Percentiles rank a stretch among this genome's conserved stretches.
These are phyloP conservation scores for Pisolithus microcarpus DNA, from an alignment of 768 basidiomycete genomes.

Conservation along the genomic window DNA sequence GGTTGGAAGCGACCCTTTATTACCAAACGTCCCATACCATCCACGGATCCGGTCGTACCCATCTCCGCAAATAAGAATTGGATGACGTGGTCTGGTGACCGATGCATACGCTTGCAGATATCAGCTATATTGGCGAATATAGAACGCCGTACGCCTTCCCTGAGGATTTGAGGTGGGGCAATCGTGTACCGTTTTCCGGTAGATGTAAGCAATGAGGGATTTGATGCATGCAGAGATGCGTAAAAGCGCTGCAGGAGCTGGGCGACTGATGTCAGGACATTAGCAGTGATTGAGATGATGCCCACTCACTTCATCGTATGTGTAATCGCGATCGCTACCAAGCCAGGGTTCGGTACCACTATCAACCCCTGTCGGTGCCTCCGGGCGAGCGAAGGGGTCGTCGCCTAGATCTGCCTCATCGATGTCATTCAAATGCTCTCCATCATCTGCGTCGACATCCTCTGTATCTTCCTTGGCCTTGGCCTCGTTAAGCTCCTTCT, in stretches of 20 bases:
- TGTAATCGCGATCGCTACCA: constrained; percentile 88
- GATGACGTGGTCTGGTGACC: constrained; percentile 96
- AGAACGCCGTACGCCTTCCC: constrained; percentile 96
- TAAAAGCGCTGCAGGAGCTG: constrained; percentile 94
- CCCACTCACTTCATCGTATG: constrained; percentile 79
- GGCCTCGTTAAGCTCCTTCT: constrained; percentile 78
- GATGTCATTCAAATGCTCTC: constrained; percentile 56
- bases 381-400: constrained; percentile 65
- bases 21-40: constrained; percentile 84
- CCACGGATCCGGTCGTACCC: constrained; percentile 95
- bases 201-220: constrained; percentile 82
- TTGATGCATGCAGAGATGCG: constrained; percentile 82
- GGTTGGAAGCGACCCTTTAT: constrained; percentile 99
- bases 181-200: constrained; percentile 94
- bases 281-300: background rate
- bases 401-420: constrained; percentile 87
- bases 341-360: constrained; percentile 85
- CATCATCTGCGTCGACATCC: constrained; percentile 51
- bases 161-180: constrained; percentile 86
- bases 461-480: constrained; percentile 61
- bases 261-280: background rate
- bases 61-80: constrained; percentile 96
- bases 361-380: constrained; percentile 56
- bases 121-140: constrained; percentile 96
- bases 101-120: constrained; percentile 98